Base-by-base conservation (phyloP, 768 basidiomycete genomes). In the Leccinum longicurvipes region DNA sequence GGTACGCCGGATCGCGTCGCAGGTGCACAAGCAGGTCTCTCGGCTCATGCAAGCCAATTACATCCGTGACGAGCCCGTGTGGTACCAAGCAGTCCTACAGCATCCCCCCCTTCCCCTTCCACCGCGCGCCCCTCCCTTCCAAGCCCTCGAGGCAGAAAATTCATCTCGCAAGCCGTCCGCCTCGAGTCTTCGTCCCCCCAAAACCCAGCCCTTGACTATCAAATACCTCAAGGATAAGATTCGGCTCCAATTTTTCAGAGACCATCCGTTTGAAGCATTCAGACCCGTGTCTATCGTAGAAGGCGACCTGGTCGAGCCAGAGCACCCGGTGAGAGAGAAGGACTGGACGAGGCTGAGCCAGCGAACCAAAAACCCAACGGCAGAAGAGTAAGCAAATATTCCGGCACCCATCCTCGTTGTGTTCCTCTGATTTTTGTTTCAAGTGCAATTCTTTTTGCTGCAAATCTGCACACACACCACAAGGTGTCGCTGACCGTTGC, bases 181-280 rank as follows among this genome's bases (percentile, higher is more conserved):
- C 39, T 55, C 64, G 32, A 51, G 58, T 56, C 67, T 71, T 52
- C 73, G 73, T 41, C 63, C 76, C 32, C 73, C 73, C 42, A 75
- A 75, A 46, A 72, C 75, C 27, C 73, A 73, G 25, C 86, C 89
- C 1, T 57, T 81, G 47, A 79, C 81, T 11, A 80, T 98, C 50
- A 76, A 77, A 52, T 97, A 94, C 68, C 56, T 89, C 39, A 93
- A 96, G 67, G 97, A 99, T 70, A 78, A 82, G 58, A 76, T 98
- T 55, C 85, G 97, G 32, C 79, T 84, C 53, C 91, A 91, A 69
- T 98, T 99, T 79, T 98, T 95, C 77, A 77, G 79, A 41, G 97
- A 99, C 75, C 95, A 97, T 69, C 94, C 97, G 7, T 97, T 97
- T 67, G 95, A 99, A 74, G 88, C 93, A 2, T 90, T 95, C 72